Percentiles rank a stretch among this genome's conserved stretches.
phyloP scores from a whole-genome alignment of 768 basidiomycete species.

The Serendipita sp. region DNA sequence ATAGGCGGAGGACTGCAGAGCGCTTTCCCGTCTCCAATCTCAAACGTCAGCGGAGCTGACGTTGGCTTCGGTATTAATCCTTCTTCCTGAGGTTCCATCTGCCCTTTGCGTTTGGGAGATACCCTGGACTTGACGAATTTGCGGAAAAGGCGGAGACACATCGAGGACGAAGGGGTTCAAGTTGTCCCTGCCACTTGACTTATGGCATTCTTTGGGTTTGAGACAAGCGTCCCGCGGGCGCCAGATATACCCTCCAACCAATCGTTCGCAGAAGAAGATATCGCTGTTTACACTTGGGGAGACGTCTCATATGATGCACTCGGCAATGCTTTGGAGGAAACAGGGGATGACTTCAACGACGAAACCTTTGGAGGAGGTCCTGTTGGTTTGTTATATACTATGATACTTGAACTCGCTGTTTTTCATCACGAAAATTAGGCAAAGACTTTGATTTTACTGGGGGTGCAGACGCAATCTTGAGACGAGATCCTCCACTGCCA shows the following conservation, averaged over 20 bases:
- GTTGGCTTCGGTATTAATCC: no score
- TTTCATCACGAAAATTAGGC: slow-evolving; percentile 28
- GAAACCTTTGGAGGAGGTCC: slow-evolving; percentile 78
- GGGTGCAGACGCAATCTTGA: slow-evolving; percentile 21
- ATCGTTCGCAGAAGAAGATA: slow-evolving; percentile 50
- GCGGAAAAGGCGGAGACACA: neutral
- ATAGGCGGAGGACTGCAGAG: no score
- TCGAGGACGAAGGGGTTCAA: neutral
- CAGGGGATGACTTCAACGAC: slow-evolving; percentile 85
- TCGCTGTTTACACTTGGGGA: slow-evolving; percentile 87
- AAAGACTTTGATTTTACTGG: slow-evolving; percentile 75
- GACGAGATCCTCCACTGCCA: no score
- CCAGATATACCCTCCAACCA: slow-evolving; percentile 44
- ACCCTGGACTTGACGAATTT: neutral
- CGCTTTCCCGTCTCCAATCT: no score
- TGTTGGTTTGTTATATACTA: slow-evolving; percentile 45
- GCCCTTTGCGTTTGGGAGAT: no score
- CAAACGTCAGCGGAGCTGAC: no score
- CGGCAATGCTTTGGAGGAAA: slow-evolving; percentile 74
- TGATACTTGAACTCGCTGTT: neutral
- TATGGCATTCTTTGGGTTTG: slow-evolving; percentile 76
- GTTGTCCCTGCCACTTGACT: no score
- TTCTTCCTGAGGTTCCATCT: no score
- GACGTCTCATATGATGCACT: slow-evolving; percentile 81
- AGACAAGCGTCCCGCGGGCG: slow-evolving; percentile 26